phyloP scores from a whole-genome alignment of 2,329 filamentous ascomycete species.

The Cladosporium sp. region DNA sequence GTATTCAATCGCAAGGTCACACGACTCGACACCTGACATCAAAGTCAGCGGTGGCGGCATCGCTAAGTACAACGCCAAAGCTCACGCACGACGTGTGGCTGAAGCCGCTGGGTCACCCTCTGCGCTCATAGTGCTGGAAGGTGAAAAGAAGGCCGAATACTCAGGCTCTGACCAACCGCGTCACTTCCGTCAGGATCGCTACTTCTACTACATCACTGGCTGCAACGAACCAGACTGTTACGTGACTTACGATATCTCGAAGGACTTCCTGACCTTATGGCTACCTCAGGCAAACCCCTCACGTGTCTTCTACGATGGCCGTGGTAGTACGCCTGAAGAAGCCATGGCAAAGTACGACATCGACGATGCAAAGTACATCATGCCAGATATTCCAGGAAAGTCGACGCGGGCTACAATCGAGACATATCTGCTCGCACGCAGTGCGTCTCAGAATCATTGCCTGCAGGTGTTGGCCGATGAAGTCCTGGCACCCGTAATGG shows the following conservation, averaged over 20 bases:
- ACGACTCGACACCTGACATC: neutral
- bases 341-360: constrained; percentile 77
- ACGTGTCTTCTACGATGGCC: constrained; percentile 87
- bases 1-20: neutral
- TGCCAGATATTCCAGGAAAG: neutral
- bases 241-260: constrained; percentile 75
- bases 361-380: constrained; percentile 63
- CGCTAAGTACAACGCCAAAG: constrained; percentile 75
- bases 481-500: constrained; percentile 46
- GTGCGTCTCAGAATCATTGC: neutral
- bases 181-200: constrained; percentile 75
- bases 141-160: constrained; percentile 35
- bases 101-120: constrained; percentile 65
- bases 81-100: constrained; percentile 77
- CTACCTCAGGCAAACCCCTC: constrained; percentile 88
- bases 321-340: constrained; percentile 75
- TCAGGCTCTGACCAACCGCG: constrained; percentile 77
- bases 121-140: constrained; percentile 83
- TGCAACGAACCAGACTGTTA: constrained; percentile 78
- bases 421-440: neutral
- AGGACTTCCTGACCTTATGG: constrained; percentile 76
- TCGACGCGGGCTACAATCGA: neutral
- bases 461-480: neutral
- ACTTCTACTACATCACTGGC: constrained; percentile 93
- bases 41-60: constrained; percentile 1